A percentile compares a stretch with the other conserved stretches of the same genome.
phyloP scores from a whole-genome alignment of 768 basidiomycete genomes.

The Dioszegia hungarica region DNA sequence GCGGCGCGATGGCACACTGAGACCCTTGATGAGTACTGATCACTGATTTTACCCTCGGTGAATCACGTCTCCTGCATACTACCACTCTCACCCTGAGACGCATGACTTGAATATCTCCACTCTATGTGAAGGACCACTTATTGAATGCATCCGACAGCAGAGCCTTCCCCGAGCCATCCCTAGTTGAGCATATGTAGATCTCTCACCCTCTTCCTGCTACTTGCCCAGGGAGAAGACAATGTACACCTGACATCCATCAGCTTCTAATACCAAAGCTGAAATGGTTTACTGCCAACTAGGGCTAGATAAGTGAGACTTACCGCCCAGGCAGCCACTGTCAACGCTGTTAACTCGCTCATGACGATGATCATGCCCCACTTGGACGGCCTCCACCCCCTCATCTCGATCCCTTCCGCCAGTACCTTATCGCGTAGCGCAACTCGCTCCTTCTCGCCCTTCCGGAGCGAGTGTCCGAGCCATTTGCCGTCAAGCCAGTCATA shows the following conservation, averaged over 20 bases:
- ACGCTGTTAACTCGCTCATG: not conserved
- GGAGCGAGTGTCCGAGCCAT: conserved; percentile 25
- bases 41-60: too few species aligned
- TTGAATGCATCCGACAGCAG: too few species aligned
- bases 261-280: not conserved
- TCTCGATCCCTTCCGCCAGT: conserved; percentile 5
- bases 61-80: too few species aligned
- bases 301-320: too few species aligned
- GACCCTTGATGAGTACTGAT: too few species aligned
- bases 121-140: too few species aligned
- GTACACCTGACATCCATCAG: conserved; percentile 12
- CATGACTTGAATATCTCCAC: too few species aligned
- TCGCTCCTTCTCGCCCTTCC: conserved; percentile 14
- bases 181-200: too few species aligned
- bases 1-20: too few species aligned
- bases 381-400: conserved; percentile 14
- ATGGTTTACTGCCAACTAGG: too few species aligned
- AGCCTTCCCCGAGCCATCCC: too few species aligned
- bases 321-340: conserved; percentile 25
- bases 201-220: not conserved
- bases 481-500: conserved; percentile 25
- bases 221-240: conserved; percentile 25
- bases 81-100: too few species aligned
- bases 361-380: conserved; percentile 11
- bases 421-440: conserved; percentile 1